Conservation (phyloP, 345 rosid species). For the Diplotaxis tenuifolia region DNA sequence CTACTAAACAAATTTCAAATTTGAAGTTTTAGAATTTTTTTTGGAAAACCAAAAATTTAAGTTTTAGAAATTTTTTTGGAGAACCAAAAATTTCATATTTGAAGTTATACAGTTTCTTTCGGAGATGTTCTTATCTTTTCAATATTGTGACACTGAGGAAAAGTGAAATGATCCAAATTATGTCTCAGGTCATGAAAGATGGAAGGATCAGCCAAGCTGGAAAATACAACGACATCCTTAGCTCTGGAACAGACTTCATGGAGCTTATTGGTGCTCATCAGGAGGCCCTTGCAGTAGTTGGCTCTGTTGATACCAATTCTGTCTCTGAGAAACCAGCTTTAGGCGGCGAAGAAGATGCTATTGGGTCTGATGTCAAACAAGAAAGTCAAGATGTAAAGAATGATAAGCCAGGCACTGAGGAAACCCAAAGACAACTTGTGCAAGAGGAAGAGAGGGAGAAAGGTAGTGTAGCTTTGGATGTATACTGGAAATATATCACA, state of each 20-base stretch:
- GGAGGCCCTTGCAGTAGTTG: conserved; percentile 58
- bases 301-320: conserved; percentile 42
- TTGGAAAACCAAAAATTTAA: too few relatives aligned
- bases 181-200: conserved; percentile 73
- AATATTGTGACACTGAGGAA: not conserved
- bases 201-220: conserved; percentile 79
- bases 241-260: conserved; percentile 68
- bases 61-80: too few relatives aligned
- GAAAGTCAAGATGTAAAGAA: conserved; percentile 36
- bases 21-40: too few relatives aligned
- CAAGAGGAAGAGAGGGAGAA: conserved; percentile 87
- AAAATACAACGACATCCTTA: conserved; percentile 59
- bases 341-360: conserved; percentile 28
- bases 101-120: too few relatives aligned
- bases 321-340: conserved; percentile 30
- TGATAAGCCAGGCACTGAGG: conserved; percentile 41
- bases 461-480: conserved; percentile 63
- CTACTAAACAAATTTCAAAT: too few relatives aligned
- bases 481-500: conserved; percentile 67
- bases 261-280: conserved; percentile 75
- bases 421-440: conserved; percentile 55
- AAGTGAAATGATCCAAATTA: not conserved
- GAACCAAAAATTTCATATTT: too few relatives aligned
- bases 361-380: conserved; percentile 27
- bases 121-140: too few relatives aligned